Evolutionary conservation across 495 filamentous ascomycete species (phyloP), one percentile per base, ranked within the genome.

Genomic region (Neurospora sp.): DNA sequence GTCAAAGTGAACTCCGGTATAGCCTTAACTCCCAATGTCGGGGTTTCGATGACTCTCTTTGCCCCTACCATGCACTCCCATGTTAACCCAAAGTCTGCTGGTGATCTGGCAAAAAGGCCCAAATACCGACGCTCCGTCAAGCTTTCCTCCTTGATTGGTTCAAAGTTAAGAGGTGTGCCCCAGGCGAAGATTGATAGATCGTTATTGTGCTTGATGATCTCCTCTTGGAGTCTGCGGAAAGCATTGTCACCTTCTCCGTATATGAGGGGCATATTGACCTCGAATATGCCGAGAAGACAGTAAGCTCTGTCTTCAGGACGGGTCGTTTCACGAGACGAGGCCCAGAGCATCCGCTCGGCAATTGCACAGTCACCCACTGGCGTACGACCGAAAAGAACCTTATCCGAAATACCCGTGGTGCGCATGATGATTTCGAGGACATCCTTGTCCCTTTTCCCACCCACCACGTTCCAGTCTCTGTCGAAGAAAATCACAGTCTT

Each of bases 401-500:
- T 27, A 27, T 27, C 27, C 27, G 69, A 8, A 69, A 74, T 72
- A 35, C 72, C 37, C 10, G 73, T 77, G 39, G 31, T 37, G 3
- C 23, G 20, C 0, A 1, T 27, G 16, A 62, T 46, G 8, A 5
- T 14, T 10, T 27, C 2, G 11, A 31, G 18, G 8, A 48, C n/a
- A 4, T 1, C 2, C 1, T 59, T 2, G 20, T 31, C 20, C 0
- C 3, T 4, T 31, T 31, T 62, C 12, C 16, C 6, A 0, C 40
- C 38, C 10, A 69, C 2, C 18, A 16, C 35, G 20, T 41, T 38
- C 71, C 71, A 31, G 18, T 48, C n/a, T 31, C 72, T 23, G 38
- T 70, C 62, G 72, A 74, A 82, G 35, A 86, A 83, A 0, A 70
- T 14, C 1, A 85, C 71, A 8, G 72, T 39, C 5, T 37, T 37